Evolutionary conservation across 352 stramenopile genomes (phyloP).

Genomic region (Globisporangium spiculum): DNA sequence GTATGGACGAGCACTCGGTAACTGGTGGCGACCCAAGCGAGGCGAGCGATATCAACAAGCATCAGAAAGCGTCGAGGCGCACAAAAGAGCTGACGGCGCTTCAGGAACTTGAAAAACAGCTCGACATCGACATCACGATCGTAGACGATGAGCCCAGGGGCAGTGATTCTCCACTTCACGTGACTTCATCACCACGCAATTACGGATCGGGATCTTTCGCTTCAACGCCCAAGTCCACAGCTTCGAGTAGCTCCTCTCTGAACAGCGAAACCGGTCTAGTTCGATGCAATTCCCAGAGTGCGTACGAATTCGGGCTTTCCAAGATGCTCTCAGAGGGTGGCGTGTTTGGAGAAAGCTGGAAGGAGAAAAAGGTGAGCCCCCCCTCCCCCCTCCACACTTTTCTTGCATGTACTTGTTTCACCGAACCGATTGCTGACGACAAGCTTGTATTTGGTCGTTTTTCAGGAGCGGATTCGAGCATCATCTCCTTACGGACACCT

Average conservation of each 20-base stretch:
- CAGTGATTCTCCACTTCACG: background rate
- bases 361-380: constrained; percentile 83
- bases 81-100: background rate
- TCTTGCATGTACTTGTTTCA: background rate
- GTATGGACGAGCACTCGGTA: constrained; percentile 28
- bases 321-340: constrained; percentile 56
- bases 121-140: constrained; percentile 4
- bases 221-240: background rate
- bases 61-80: background rate
- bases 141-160: background rate
- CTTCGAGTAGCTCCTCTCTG: constrained; percentile 8
- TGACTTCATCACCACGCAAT: background rate
- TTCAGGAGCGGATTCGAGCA: constrained; percentile 75
- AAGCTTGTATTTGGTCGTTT: background rate
- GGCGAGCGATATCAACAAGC: background rate
- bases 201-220: constrained; percentile 1
- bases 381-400: background rate
- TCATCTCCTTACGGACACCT: constrained; percentile 83
- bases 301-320: constrained; percentile 65
- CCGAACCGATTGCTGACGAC: background rate
- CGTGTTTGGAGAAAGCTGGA: constrained; percentile 93
- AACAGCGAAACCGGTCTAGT: constrained; percentile 40
- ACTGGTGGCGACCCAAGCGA: background rate
- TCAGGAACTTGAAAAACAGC: constrained; percentile 14
- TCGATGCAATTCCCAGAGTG: constrained; percentile 49